Evolutionary conservation across 371 early-diverging fungal species (phyloP), one percentile per base, ranked within the genome.

Genomic region (Mucor velutinosus): DNA sequence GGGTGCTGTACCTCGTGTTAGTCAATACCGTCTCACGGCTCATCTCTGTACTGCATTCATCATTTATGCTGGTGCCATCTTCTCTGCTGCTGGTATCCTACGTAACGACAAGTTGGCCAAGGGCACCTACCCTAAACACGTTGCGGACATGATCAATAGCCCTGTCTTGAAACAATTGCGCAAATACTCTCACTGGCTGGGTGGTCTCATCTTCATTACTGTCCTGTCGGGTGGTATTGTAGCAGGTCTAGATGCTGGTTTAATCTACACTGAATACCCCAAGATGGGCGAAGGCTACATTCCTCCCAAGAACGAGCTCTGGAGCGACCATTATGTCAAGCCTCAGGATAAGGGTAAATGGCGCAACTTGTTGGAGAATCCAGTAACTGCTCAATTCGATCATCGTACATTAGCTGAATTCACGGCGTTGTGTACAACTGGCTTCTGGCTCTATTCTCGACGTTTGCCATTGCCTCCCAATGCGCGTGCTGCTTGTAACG

Each of bases 201-300:
- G 90, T 7, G 82, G 78, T 19, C 81, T 96, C n/a, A 86, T 94
- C 41, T 90, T 95, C 62, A 55, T 92, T 12, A 97, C 97, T 5
- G 94, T 93, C 37, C 76, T 97, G 66, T 90, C 95, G 1, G 95
- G 94, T 41, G 98, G 94, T 19, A 89, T 97, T 17, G 98, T 98
- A 8, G 98, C 98, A 35, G 98, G 98, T 39, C 76, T 97, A 43
- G 98, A 98, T 73, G 98, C 98, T 32, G 98, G 98, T 23, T 78
- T 98, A 59, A 87, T 97, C 57, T 96, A 97, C 84, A 96, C 96
- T 75, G 93, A 94, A 76, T 98, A 93, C 77, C 98, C 98, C 1
- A 76, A 78, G 57, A 97, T 97, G 97, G 97, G 96, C 41, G 80
- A 86, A 27, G 83, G 91, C 11, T 62, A 90, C 41, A 70, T 90